Percentiles rank a stretch among this genome's conserved stretches.
These are phyloP conservation scores for Coemansia sp. DNA, from an alignment of 192 early-diverging fungal species.

Conservation along the genomic window DNA sequence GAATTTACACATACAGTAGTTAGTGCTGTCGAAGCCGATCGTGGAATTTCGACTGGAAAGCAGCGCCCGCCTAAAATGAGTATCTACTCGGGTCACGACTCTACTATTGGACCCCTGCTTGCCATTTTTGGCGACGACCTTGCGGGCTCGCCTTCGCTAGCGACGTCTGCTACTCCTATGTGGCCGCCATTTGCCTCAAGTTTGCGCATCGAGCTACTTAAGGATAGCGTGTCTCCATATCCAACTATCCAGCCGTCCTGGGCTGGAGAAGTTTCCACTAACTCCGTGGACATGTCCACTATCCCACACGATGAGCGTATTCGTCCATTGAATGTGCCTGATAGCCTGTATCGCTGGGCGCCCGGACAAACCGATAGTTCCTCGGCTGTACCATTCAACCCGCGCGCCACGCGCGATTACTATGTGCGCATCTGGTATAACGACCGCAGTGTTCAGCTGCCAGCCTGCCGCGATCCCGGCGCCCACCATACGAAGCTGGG, in stretches of 20 bases:
- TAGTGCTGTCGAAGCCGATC: slow-evolving; percentile 35
- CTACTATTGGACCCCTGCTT: slow-evolving; percentile 45
- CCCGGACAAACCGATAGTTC: background rate
- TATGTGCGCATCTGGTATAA: slow-evolving; percentile 58
- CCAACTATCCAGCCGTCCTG: slow-evolving; percentile 34
- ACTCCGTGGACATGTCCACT: slow-evolving; percentile 21
- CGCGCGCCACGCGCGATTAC: slow-evolving; percentile 44
- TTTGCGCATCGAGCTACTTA: slow-evolving; percentile 50
- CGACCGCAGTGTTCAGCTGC: slow-evolving; percentile 42
- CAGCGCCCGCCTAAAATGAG: slow-evolving; percentile 26
- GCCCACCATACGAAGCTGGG: slow-evolving; percentile 48
- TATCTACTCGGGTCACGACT: slow-evolving; percentile 57
- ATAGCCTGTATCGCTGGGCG: slow-evolving; percentile 43
- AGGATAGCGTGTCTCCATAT: slow-evolving; percentile 33
- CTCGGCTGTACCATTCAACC: slow-evolving; percentile 12
- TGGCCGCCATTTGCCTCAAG: slow-evolving; percentile 51
- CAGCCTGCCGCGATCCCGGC: slow-evolving; percentile 51
- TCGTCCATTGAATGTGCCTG: slow-evolving; percentile 38
- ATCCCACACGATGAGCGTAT: slow-evolving; percentile 32
- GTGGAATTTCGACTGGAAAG: slow-evolving; percentile 3
- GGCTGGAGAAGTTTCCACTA: slow-evolving; percentile 35
- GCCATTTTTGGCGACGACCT: slow-evolving; percentile 32
- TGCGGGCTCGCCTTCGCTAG: background rate
- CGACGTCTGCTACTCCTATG: background rate
- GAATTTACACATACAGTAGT: slow-evolving; percentile 38